These are phyloP conservation scores for Candida germanica DNA, from an alignment of 805 yeast species.

Conservation along the genomic window DNA sequence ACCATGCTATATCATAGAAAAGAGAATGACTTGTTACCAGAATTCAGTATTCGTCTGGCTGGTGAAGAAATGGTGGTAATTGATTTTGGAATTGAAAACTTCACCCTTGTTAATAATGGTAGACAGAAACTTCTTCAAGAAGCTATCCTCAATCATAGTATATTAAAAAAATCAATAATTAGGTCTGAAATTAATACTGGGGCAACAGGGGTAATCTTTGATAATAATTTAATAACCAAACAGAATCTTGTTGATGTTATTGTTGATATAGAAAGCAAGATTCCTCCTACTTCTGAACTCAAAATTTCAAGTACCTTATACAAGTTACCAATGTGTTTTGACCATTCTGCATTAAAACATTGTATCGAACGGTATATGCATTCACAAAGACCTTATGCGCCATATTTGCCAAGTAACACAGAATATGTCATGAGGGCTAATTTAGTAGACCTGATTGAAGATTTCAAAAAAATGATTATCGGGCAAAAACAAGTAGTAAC, in stretches of 20 bases:
- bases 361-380: conserved; percentile 90
- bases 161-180: conserved; percentile 9
- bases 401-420: conserved; percentile 96
- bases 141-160: not conserved
- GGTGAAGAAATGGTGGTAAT: conserved; percentile 29
- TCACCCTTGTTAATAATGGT: conserved; percentile 28
- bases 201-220: conserved; percentile 16
- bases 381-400: conserved; percentile 91
- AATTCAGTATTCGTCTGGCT: conserved; percentile 21
- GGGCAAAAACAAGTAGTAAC: conserved; percentile 92
- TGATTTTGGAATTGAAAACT: conserved; percentile 26
- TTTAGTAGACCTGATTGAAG: conserved; percentile 68
- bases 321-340: conserved; percentile 92
- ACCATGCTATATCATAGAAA: conserved; percentile 10
- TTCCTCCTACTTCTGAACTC: conserved; percentile 75
- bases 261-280: conserved; percentile 68
- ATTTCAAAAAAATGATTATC: conserved; percentile 76
- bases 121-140: conserved; percentile 24
- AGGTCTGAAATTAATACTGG: conserved; percentile 17
- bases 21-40: conserved; percentile 9
- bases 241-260: conserved; percentile 56
- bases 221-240: conserved; percentile 45
- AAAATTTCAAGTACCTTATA: conserved; percentile 75
- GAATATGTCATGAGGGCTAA: conserved; percentile 89
- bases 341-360: conserved; percentile 79